A percentile compares a stretch with the other conserved stretches of the same genome.
phyloP scores from a whole-genome alignment of 805 yeast species.

The Saturnispora sanitii region DNA sequence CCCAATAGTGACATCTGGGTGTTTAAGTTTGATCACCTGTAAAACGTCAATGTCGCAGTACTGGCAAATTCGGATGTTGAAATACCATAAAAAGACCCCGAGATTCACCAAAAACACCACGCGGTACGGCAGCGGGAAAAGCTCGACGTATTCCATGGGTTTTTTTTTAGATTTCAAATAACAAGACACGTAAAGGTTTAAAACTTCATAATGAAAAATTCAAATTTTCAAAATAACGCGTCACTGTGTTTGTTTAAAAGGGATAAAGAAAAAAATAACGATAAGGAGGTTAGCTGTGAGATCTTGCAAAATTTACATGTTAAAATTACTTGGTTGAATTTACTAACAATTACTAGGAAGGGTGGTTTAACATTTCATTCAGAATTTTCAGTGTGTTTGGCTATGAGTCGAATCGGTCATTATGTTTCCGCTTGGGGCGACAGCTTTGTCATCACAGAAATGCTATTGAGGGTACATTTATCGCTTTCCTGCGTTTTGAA shows the following conservation, averaged over 20 bases:
- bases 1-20: slow-evolving; percentile 16
- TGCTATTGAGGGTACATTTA: background rate
- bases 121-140: slow-evolving; percentile 40
- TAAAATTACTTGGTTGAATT: too few species aligned
- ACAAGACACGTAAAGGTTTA: slow-evolving; percentile 1
- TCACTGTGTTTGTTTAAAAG: too few species aligned
- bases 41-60: slow-evolving; percentile 35
- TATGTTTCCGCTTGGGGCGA: slow-evolving; percentile 66
- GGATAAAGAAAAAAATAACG: too few species aligned
- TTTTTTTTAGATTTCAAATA: too few species aligned
- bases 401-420: slow-evolving; percentile 59
- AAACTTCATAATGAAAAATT: too few species aligned
- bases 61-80: slow-evolving; percentile 32
- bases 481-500: too few species aligned
- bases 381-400: slow-evolving; percentile 61
- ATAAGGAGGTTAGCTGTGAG: too few species aligned
- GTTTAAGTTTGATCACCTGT: slow-evolving; percentile 29
- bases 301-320: too few species aligned
- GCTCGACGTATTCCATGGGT: slow-evolving; percentile 1
- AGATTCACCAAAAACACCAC: slow-evolving; percentile 38
- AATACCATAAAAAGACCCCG: slow-evolving; percentile 47
- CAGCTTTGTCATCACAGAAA: slow-evolving; percentile 48
- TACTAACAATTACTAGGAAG: too few species aligned
- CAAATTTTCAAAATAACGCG: too few species aligned
- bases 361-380: slow-evolving; percentile 23